Evolutionary conservation across 441 rosid species (phyloP).

Genomic region (Gossypium trilobum): DNA sequence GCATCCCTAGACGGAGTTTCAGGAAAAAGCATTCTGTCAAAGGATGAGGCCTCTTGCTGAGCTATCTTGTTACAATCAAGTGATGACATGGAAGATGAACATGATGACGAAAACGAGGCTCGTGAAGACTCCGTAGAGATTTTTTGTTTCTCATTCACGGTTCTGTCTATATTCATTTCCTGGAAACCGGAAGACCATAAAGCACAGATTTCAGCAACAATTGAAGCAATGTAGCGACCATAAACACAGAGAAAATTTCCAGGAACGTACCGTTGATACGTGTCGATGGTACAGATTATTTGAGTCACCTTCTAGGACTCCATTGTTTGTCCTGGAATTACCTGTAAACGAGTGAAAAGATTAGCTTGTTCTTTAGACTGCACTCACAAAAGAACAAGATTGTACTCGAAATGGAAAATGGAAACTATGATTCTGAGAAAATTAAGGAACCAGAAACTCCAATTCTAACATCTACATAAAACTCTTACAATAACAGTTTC

Average conservation of each 20-base stretch:
- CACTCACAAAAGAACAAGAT: not conserved
- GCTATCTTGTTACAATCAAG: conserved; percentile 42
- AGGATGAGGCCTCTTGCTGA: conserved; percentile 49
- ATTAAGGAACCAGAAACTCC: conserved; percentile 1
- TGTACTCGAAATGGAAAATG: not conserved
- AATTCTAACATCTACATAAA: not conserved
- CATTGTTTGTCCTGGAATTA: conserved; percentile 28
- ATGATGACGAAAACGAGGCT: conserved; percentile 75
- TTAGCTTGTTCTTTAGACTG: conserved; percentile 14
- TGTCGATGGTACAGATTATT: conserved; percentile 25
- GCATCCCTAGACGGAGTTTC: conserved; percentile 58
- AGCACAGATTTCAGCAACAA: conserved; percentile 15
- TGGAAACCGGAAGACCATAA: conserved; percentile 28
- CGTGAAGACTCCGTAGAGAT: conserved; percentile 59
- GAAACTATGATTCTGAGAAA: not conserved
- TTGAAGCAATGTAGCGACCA: not conserved
- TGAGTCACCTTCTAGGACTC: conserved; percentile 26
- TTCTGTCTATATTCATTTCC: conserved; percentile 34
- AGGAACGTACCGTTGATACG: conserved; percentile 31
- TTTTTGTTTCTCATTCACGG: conserved; percentile 47
- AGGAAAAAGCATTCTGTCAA: conserved; percentile 46
- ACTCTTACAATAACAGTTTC: conserved; percentile 1
- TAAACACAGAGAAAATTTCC: not conserved
- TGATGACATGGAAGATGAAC: conserved; percentile 73
- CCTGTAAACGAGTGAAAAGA: conserved; percentile 28